Evolutionary conservation across 768 basidiomycete genomes (phyloP), one percentile per base, ranked within the genome.

Genomic region (Austroboletus festivus): DNA sequence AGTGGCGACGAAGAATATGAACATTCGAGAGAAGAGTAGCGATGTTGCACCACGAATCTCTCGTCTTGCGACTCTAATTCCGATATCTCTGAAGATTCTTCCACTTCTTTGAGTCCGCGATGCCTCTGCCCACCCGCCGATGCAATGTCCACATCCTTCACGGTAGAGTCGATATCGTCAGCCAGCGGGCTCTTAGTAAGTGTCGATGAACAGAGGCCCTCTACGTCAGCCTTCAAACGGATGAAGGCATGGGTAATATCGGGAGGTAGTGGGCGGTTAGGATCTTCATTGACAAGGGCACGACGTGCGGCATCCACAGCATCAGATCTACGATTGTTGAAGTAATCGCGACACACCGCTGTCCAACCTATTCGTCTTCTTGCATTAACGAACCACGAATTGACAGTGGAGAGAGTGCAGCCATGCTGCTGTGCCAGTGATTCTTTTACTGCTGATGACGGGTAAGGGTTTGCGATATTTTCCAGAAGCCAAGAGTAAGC

Each of bases 331-430:
- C 61, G 58, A 1, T 55, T 59, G 1, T 42, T 15, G 30, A 70
- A 66, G 3, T 23, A 2, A 11, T 56, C 50, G 1, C 62, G 61
- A 21, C 73, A 71, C 0, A 79, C 23, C 0, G 44, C 10, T 4
- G 73, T 79, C 80, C 80, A 81, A 0, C 79, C 79, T 0, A 79
- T 79, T 0, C 78, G 70, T 12, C 71, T 68, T 1, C 79, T 63
- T 3, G 62, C 68, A 16, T 73, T 71, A 5, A 68, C 52, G 23
- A 80, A 81, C 80, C 80, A 82, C 0, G 59, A 46, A 47, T 71
- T 71, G 23, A 82, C 46, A 0, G 68, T 60, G 20, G 65, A 70
- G 1, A 62, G 1, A 0, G 62, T 18, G 2, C 52, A 62, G 0
- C 59, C 55, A 0, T 70, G 55, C 1, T 46, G 30, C 0, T 42